phyloP scores from a whole-genome alignment of 257 asterid genomes.

The Nicotiana sylvestris region DNA sequence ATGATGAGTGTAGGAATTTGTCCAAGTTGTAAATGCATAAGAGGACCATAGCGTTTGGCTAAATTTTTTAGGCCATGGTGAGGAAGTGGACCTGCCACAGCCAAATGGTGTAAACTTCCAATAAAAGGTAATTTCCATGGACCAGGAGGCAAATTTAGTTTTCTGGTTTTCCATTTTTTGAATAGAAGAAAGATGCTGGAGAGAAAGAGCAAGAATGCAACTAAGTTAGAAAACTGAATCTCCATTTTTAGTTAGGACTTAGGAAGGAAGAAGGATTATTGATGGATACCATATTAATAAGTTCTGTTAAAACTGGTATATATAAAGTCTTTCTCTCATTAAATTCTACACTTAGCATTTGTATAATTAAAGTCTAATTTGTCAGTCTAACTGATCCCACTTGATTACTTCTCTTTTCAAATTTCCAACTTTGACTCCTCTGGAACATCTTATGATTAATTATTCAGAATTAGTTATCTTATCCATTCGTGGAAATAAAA shows the following conservation, averaged over 20 bases:
- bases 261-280: not conserved
- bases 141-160: conserved; percentile 10
- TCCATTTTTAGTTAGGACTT: not conserved
- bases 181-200: not conserved
- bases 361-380: not conserved
- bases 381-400: not conserved
- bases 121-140: conserved; percentile 21
- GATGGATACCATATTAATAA: not conserved
- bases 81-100: conserved; percentile 7
- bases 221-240: not conserved
- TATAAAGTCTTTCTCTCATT: not conserved
- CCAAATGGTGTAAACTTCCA: conserved; percentile 20
- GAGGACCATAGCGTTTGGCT: conserved; percentile 12
- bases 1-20: conserved; percentile 15
- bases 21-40: conserved; percentile 20
- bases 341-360: not conserved
- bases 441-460: not conserved
- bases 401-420: not conserved
- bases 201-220: not conserved
- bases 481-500: too few relatives aligned
- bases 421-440: not conserved
- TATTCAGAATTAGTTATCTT: too few relatives aligned
- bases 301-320: not conserved
- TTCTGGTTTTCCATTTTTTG: not conserved
- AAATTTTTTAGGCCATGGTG: conserved; percentile 8